phyloP scores from a whole-genome alignment of 176 grass and related monocot species.

The Zea mays region Zm-B73-REFERENCE-NAM-5.0 NC_050101.1:137353001-137353500 shows the following conservation, averaged over 20 bases:
- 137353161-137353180: background rate
- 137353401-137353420: too few relatives aligned
- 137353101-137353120: slow-evolving; percentile 2
- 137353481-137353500: slow-evolving; percentile 3
- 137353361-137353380: too few relatives aligned
- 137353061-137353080: slow-evolving; percentile 95
- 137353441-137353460: background rate
- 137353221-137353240: background rate
- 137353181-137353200: background rate
- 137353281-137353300: background rate
- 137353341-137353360: too few relatives aligned
- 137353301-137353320: too few relatives aligned
- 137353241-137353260: background rate
- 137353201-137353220: background rate
- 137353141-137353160: slow-evolving; percentile 18
- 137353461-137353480: background rate
- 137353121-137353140: background rate
- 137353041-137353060: slow-evolving; percentile 95
- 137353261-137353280: background rate
- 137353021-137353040: slow-evolving; percentile 95
- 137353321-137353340: too few relatives aligned
- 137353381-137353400: too few relatives aligned
- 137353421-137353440: too few relatives aligned
- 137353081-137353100: background rate
- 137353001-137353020: slow-evolving; percentile 89